Conservation (phyloP, 192 early-diverging fungal genomes). For the Glomus cerebriforme region DNA sequence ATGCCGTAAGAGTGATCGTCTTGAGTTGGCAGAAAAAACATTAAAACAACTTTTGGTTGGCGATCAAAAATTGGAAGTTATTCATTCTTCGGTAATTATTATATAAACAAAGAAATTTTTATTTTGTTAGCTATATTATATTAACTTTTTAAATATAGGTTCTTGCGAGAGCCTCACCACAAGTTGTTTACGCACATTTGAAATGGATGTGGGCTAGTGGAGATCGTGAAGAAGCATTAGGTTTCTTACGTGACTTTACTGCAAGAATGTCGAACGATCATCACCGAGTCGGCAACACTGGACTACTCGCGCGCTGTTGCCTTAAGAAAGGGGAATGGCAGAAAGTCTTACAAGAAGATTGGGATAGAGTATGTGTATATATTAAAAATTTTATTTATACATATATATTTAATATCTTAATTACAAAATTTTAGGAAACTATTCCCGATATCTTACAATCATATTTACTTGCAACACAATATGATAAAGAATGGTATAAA, state of each 20-base stretch:
- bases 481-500: conserved; percentile 93
- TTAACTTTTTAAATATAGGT: neutral
- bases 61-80: conserved; percentile 50
- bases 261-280: conserved; percentile 71
- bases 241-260: conserved; percentile 78
- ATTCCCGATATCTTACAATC: conserved; percentile 78
- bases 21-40: conserved; percentile 79
- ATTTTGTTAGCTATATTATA: neutral
- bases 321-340: conserved; percentile 97
- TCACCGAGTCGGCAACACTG: conserved; percentile 52
- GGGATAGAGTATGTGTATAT: conserved; percentile 38
- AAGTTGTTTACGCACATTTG: conserved; percentile 88
- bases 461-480: conserved; percentile 81
- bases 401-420: neutral
- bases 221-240: conserved; percentile 65
- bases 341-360: conserved; percentile 51
- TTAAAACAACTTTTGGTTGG: conserved; percentile 67
- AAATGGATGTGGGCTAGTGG: conserved; percentile 88
- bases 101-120: neutral
- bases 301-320: conserved; percentile 80
- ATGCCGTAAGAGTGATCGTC: conserved; percentile 85
- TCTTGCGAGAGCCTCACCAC: conserved; percentile 44
- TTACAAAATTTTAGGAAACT: conserved; percentile 41
- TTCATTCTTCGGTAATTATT: conserved; percentile 30
- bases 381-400: too few species aligned